Conservation (phyloP, 2,329 filamentous ascomycete species). For the Pseudogymnoascus sp. region DNA sequence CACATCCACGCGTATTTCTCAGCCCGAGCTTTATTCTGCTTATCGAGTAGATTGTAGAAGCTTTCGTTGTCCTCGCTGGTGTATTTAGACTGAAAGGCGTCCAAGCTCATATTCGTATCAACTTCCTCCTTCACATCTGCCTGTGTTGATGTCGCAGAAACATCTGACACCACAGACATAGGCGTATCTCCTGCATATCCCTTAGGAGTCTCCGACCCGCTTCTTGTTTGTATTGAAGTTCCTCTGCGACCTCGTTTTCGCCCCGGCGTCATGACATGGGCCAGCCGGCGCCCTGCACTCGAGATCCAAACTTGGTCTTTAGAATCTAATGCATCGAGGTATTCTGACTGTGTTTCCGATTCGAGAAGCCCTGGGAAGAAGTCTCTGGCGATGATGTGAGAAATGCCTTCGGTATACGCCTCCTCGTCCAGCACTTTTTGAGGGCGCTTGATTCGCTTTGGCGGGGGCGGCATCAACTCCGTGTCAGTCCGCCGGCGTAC, state of each 20-base stretch:
- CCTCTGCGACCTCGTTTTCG: slow-evolving; percentile 34
- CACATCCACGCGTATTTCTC: slow-evolving; percentile 88
- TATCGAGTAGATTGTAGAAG: slow-evolving; percentile 87
- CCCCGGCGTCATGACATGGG: slow-evolving; percentile 75
- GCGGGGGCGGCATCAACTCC: slow-evolving; percentile 81
- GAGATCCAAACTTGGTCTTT: slow-evolving; percentile 79
- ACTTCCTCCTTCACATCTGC: slow-evolving; percentile 41
- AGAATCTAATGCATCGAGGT: slow-evolving; percentile 82
- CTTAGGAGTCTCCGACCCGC: slow-evolving; percentile 50
- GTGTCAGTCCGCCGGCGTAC: slow-evolving; percentile 53
- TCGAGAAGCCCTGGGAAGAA: slow-evolving; percentile 92
- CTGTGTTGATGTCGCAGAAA: slow-evolving; percentile 30
- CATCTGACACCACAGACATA: slow-evolving; percentile 42
- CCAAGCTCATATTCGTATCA: slow-evolving; percentile 72
- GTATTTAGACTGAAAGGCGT: slow-evolving; percentile 83
- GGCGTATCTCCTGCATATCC: slow-evolving; percentile 69
- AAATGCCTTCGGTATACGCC: slow-evolving; percentile 80
- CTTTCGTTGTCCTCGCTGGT: slow-evolving; percentile 98
- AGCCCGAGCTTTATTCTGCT: slow-evolving; percentile 74
- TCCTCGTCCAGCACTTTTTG: slow-evolving; percentile 87
- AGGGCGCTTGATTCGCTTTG: slow-evolving; percentile 89
- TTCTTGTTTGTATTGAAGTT: slow-evolving; percentile 27
- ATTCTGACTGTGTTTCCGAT: slow-evolving; percentile 81
- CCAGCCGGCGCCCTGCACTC: slow-evolving; percentile 63
- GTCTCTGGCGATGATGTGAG: slow-evolving; percentile 90